Base-by-base conservation (phyloP, 2,329 filamentous ascomycete species). In the Penicillium sp. region DNA sequence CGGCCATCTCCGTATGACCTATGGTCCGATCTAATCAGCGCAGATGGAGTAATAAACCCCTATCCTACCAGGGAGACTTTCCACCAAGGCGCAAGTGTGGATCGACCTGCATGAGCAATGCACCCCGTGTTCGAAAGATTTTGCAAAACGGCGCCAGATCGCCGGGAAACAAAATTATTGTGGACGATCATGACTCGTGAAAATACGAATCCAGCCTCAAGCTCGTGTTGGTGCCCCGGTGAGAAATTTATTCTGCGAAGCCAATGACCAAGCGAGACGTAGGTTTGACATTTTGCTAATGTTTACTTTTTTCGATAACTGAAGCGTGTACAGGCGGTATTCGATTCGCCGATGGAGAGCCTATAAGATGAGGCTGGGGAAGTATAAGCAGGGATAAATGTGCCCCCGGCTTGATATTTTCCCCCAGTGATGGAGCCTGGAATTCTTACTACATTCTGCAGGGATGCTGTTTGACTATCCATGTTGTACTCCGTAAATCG, bases 251-350 rank as follows among this genome's bases (percentile, higher is more conserved):
- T 31, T 29, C 20, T 39, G 26, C 42, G 38, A 48, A 49, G 34
- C 40, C 29, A 48, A 22, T 20, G 39, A 18, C 50, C 22, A 26
- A 45, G 29, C n/a, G 35, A 35, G 43, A 42, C 37, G 50, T n/a
- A 43, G 38, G 37, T 50, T 35, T 45, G 26, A 37, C 37, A 22
- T 35, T 40, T 34, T 11, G 20, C 22, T 39, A 20, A 54, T 56
- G 24, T 61, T 63, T 60, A 50, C 58, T 58, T 60, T 59, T 61
- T 62, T 18, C 7, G 49, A 43, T 45, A 35, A 44, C 55, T 43
- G 32, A 51, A 59, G 49, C 56, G 43, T 47, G 47, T 42, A 48
- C 11, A 16, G 5, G 11, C 8, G n/a, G 31, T 14, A n/a, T 18
- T 13, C 51, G 53, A 63, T 61, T 62, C 56, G 60, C 37, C 13